phyloP scores from a whole-genome alignment of 805 yeast species.

The Hyphopichia homilentoma region DNA sequence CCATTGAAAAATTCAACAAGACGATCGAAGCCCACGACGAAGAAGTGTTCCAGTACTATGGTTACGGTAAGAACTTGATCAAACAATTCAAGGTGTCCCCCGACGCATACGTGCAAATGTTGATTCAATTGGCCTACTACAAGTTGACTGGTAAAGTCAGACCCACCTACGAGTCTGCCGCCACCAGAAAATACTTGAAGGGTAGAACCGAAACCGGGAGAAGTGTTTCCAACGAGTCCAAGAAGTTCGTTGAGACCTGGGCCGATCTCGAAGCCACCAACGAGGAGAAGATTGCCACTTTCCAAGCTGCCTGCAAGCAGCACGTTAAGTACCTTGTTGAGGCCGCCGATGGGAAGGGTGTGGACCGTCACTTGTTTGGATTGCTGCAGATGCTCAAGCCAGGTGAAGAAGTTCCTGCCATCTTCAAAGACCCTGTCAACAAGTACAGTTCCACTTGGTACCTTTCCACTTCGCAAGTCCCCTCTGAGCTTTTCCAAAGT shows the following conservation, averaged over 20 bases:
- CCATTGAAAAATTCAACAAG: slow-evolving; percentile 52
- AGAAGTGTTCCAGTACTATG: slow-evolving; percentile 74
- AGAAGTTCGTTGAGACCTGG: slow-evolving; percentile 72
- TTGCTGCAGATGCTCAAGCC: slow-evolving; percentile 64
- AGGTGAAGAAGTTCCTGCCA: slow-evolving; percentile 58
- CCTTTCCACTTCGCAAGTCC: slow-evolving; percentile 83
- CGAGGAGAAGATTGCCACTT: slow-evolving; percentile 59
- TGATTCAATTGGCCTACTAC: slow-evolving; percentile 86
- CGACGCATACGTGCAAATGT: slow-evolving; percentile 88
- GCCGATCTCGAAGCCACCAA: slow-evolving; percentile 47
- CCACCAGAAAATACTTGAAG: slow-evolving; percentile 81
- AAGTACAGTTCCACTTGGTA: slow-evolving; percentile 81
- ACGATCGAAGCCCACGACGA: slow-evolving; percentile 69
- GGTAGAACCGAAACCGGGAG: slow-evolving; percentile 97
- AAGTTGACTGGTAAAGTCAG: slow-evolving; percentile 74
- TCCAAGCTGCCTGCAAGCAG: slow-evolving; percentile 66
- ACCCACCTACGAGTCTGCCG: slow-evolving; percentile 95
- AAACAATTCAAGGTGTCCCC: slow-evolving; percentile 85
- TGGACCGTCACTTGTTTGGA: slow-evolving; percentile 92
- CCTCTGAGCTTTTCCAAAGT: slow-evolving; percentile 76
- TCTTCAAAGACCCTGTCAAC: slow-evolving; percentile 75
- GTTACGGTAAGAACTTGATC: slow-evolving; percentile 82
- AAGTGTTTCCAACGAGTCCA: slow-evolving; percentile 69
- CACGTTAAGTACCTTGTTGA: slow-evolving; percentile 71
- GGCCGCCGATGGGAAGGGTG: slow-evolving; percentile 85